Percentiles rank a stretch among this genome's conserved stretches.
Conservation (phyloP, 305 asterid genomes). For the Solanum hybrid region DNA sequence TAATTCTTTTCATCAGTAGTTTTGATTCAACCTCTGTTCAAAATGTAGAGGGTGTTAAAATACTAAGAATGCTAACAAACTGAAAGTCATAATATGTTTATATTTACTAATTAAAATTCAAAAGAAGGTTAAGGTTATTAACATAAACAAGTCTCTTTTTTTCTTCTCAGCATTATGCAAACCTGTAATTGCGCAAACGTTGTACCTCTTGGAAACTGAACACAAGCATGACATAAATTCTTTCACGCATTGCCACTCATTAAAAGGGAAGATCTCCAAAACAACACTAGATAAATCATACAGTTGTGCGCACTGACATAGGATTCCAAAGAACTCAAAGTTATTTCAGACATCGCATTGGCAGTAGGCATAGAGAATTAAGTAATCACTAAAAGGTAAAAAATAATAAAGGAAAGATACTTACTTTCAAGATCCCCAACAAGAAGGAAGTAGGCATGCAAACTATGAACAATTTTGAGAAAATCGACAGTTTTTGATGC, state of each 20-base stretch:
- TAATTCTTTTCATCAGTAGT: neutral
- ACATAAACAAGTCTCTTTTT: neutral
- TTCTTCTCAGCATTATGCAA: neutral
- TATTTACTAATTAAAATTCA: neutral
- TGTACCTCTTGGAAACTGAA: neutral
- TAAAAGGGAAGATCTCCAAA: neutral
- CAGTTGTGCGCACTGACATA: neutral
- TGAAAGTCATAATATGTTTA: neutral
- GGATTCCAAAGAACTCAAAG: neutral
- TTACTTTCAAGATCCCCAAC: constrained; percentile 74
- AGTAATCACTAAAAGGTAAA: neutral
- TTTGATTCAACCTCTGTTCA: neutral
- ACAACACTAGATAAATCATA: neutral
- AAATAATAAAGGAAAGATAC: constrained; percentile 9
- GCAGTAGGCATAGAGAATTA: neutral
- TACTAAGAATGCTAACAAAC: neutral
- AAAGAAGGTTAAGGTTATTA: neutral
- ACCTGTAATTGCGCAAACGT: neutral
- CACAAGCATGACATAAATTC: neutral
- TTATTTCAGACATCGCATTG: neutral
- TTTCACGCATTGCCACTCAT: neutral
- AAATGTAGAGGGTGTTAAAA: neutral
- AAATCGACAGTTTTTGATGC: constrained; percentile 92
- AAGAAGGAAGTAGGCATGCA: constrained; percentile 90
- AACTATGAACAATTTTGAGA: constrained; percentile 88